Evolutionary conservation across 2,329 filamentous ascomycete genomes (phyloP).

Genomic region (Coniochaeta prunicola): DNA sequence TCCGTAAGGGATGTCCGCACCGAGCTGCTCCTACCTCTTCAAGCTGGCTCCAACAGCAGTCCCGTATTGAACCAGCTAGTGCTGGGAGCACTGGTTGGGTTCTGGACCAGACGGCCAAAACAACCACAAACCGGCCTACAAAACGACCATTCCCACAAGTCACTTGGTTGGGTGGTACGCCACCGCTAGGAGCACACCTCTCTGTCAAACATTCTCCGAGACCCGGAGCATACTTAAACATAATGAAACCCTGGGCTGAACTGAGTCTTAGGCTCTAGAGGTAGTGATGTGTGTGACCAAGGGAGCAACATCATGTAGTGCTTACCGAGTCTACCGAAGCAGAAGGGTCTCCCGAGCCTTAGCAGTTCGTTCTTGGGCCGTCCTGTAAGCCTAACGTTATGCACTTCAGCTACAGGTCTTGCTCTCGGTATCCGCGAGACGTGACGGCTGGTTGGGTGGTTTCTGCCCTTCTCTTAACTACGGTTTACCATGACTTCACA

Average conservation of each 20-base stretch:
- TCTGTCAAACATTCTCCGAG: background rate
- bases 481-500: background rate
- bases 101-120: background rate
- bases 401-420: background rate
- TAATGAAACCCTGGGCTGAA: background rate
- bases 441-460: background rate
- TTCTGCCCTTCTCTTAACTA: background rate
- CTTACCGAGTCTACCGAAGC: background rate
- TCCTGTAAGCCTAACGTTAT: background rate
- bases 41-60: background rate
- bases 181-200: background rate
- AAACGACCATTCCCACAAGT: background rate
- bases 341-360: background rate
- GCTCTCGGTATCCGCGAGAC: background rate
- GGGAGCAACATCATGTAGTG: background rate
- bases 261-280: background rate
- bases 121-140: background rate
- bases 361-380: background rate
- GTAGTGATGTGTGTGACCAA: background rate
- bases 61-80: background rate
- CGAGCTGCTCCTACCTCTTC: background rate
- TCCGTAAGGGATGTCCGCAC: background rate
- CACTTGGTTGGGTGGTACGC: too few species aligned
- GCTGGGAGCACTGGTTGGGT: background rate
- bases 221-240: background rate